Percentiles rank a stretch among this genome's conserved stretches.
Conservation (phyloP, 192 early-diverging fungal genomes). For the Dispira simplex region DNA sequence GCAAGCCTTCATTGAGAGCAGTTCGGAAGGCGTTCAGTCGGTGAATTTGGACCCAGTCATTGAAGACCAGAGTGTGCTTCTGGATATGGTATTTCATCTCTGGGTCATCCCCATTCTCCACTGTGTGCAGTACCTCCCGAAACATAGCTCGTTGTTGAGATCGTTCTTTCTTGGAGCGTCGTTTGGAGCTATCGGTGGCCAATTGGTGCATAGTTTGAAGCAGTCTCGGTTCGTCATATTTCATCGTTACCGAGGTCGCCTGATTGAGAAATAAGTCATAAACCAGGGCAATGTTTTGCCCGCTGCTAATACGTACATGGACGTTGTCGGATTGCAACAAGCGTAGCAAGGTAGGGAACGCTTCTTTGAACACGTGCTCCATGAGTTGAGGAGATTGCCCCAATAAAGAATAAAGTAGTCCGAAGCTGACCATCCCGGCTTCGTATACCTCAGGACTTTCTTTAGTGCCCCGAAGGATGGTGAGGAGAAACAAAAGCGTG, state of each 20-base stretch:
- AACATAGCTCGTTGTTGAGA: conserved; percentile 36
- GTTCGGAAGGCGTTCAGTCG: conserved; percentile 2
- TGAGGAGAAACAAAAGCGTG: not conserved
- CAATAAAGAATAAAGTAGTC: not conserved
- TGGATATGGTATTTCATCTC: not conserved
- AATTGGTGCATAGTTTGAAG: conserved; percentile 25
- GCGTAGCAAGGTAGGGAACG: conserved; percentile 15
- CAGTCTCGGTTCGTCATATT: conserved; percentile 12
- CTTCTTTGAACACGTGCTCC: conserved; percentile 1
- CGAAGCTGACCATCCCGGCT: conserved; percentile 6
- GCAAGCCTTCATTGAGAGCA: conserved; percentile 3
- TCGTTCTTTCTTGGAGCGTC: conserved; percentile 35
- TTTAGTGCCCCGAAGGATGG: not conserved
- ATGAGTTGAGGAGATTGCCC: not conserved
- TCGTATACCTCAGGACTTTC: conserved; percentile 8
- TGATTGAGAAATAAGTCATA: conserved; percentile 24
- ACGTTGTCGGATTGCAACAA: conserved; percentile 32
- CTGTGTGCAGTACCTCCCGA: conserved; percentile 39
- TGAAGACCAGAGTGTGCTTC: not conserved
- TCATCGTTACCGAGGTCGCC: not conserved
- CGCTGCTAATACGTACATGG: conserved; percentile 37
- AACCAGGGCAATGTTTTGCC: conserved; percentile 46
- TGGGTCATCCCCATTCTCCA: conserved; percentile 31
- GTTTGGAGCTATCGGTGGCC: conserved; percentile 32
- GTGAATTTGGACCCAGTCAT: conserved; percentile 12